phyloP scores from a whole-genome alignment of 345 rosid genomes.

The Anastatica hierochuntica region DNA sequence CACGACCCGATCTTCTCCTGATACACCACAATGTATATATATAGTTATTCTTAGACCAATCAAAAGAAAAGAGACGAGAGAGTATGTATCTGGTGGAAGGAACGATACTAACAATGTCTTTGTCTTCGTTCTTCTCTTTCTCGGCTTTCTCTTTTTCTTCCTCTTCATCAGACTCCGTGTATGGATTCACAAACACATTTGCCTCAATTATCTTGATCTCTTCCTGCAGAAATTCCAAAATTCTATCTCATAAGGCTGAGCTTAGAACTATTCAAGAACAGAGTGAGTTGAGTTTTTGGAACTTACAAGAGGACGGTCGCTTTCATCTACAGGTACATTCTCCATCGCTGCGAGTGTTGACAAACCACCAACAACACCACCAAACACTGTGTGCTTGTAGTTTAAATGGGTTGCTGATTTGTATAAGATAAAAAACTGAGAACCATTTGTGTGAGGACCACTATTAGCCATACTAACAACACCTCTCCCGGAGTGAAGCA shows the following conservation, averaged over 20 bases:
- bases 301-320: conserved; percentile 80
- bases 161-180: conserved; percentile 69
- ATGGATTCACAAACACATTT: conserved; percentile 78
- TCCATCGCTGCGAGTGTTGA: conserved; percentile 78
- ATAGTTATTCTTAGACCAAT: background rate
- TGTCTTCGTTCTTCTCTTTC: conserved; percentile 35
- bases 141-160: conserved; percentile 62
- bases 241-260: conserved; percentile 1
- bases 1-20: conserved; percentile 86
- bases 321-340: conserved; percentile 75
- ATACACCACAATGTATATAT: background rate
- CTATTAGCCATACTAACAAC: conserved; percentile 97
- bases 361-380: conserved; percentile 88
- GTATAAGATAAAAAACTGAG: conserved; percentile 92
- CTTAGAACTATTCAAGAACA: background rate
- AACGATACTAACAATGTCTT: conserved; percentile 51
- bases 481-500: conserved; percentile 88
- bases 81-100: background rate
- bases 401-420: conserved; percentile 95
- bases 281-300: background rate
- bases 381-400: conserved; percentile 92
- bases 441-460: conserved; percentile 96
- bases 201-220: conserved; percentile 74
- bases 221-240: conserved; percentile 41
- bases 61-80: background rate